phyloP scores from a whole-genome alignment of 2,329 filamentous ascomycete species.

The Cercospora janseana region DNA sequence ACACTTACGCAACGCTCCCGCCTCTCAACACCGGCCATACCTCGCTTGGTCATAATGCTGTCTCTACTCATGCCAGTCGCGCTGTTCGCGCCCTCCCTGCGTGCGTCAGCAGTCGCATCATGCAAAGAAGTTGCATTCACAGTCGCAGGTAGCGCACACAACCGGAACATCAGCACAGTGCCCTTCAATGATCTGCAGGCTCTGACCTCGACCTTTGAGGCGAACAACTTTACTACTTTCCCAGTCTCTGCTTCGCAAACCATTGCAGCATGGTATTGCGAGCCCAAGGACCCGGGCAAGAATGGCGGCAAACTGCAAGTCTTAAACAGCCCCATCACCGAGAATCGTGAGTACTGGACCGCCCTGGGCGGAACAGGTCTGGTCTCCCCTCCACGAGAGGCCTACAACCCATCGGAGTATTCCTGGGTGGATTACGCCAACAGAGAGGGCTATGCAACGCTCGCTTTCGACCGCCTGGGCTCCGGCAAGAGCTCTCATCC shows the following conservation, averaged over 20 bases:
- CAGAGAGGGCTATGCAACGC: conserved; percentile 13
- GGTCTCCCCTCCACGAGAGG: not conserved
- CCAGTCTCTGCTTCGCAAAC: conserved; percentile 13
- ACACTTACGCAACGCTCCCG: too few relatives aligned
- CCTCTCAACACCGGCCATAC: too few relatives aligned
- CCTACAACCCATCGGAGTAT: conserved; percentile 18
- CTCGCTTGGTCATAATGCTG: too few relatives aligned
- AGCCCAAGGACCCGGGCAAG: not conserved
- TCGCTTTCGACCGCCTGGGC: conserved; percentile 19
- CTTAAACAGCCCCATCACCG: conserved; percentile 15
- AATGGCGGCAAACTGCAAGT: conserved; percentile 17
- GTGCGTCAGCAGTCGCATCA: too few relatives aligned
- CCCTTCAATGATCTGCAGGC: conserved; percentile 10
- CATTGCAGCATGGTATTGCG: conserved; percentile 20
- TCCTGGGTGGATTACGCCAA: conserved; percentile 20
- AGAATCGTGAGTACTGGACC: conserved; percentile 19
- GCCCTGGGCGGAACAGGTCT: conserved; percentile 16
- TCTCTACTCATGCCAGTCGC: too few relatives aligned
- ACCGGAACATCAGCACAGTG: conserved; percentile 16
- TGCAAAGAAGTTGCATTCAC: conserved; percentile 17
- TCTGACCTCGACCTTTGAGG: conserved; percentile 5
- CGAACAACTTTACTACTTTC: conserved; percentile 7
- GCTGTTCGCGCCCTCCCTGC: too few relatives aligned
- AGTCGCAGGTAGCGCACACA: conserved; percentile 15
- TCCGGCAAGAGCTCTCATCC: conserved; percentile 18